phyloP scores from a whole-genome alignment of 352 stramenopile genomes.

The Phytophthora pini region DNA sequence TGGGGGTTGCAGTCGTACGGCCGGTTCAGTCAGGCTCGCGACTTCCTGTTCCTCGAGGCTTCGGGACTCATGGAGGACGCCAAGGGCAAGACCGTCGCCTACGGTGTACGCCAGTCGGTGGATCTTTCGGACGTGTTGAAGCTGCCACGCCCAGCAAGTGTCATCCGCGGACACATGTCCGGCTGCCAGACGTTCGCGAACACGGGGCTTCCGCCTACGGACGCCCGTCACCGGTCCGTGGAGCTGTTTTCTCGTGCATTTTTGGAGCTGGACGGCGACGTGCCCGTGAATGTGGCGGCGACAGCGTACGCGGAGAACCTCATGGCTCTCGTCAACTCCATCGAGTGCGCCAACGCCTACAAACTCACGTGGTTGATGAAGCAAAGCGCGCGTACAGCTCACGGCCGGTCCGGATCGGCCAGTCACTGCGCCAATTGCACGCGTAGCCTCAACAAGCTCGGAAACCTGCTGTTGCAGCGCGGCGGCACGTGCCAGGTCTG shows the following conservation, averaged over 20 bases:
- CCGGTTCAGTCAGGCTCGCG: slow-evolving; percentile 37
- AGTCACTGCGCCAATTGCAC: slow-evolving; percentile 40
- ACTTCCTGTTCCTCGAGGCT: slow-evolving; percentile 53
- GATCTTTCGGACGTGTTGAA: slow-evolving; percentile 36
- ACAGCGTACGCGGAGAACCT: slow-evolving; percentile 25
- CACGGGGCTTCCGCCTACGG: slow-evolving; percentile 16
- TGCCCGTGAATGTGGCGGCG: slow-evolving; percentile 27
- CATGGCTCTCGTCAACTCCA: slow-evolving; percentile 33
- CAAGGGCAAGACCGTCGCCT: slow-evolving; percentile 34
- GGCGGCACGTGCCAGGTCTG: slow-evolving; percentile 38
- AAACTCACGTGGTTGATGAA: slow-evolving; percentile 48
- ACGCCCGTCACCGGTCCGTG: slow-evolving; percentile 25
- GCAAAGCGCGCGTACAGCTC: slow-evolving; percentile 10
- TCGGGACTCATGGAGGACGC: slow-evolving; percentile 41
- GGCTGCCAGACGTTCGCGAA: slow-evolving; percentile 38
- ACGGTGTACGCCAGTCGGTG: slow-evolving; percentile 36
- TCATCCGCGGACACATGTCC: slow-evolving; percentile 39
- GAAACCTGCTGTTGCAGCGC: slow-evolving; percentile 30
- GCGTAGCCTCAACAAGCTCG: slow-evolving; percentile 40
- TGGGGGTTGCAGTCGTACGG: slow-evolving; percentile 40
- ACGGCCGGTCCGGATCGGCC: slow-evolving; percentile 12
- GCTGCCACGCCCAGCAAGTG: slow-evolving; percentile 28
- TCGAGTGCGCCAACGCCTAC: slow-evolving; percentile 38
- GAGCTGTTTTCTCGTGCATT: slow-evolving; percentile 41
- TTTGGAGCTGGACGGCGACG: slow-evolving; percentile 32